Percentiles rank a stretch among this genome's conserved stretches.
These are phyloP conservation scores for Fusarium brevicatenulatum DNA, from an alignment of 2,329 filamentous ascomycete species.

Conservation along the genomic window DNA sequence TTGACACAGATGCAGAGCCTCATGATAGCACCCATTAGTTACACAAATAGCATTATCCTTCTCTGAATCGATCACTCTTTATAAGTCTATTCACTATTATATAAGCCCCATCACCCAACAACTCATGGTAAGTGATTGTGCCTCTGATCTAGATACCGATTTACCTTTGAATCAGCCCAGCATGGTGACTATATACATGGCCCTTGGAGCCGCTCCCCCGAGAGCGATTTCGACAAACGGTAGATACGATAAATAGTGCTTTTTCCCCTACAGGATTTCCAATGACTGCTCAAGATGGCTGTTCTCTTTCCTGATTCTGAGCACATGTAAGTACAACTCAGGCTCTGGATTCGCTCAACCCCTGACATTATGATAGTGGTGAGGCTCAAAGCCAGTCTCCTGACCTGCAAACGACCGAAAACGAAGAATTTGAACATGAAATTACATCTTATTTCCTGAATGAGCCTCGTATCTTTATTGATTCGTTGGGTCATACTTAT, in stretches of 20 bases:
- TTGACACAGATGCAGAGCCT: background rate
- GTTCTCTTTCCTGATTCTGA: background rate
- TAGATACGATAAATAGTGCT: too few species aligned
- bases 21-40: background rate
- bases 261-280: too few species aligned
- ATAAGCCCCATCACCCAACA: background rate
- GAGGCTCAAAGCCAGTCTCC: background rate
- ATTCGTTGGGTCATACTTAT: background rate
- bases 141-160: background rate
- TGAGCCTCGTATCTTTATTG: background rate
- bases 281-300: background rate
- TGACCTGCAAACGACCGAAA: too few species aligned
- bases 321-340: background rate
- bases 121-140: background rate
- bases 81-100: background rate
- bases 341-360: too few species aligned
- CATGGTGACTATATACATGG: constrained; percentile 1
- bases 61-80: background rate
- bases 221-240: too few species aligned
- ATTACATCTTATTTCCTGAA: background rate
- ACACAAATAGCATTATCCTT: background rate
- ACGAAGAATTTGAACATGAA: background rate
- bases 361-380: background rate
- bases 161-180: constrained; percentile 29
- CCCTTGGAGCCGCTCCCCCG: accelerated